A percentile compares a stretch with the other conserved stretches of the same genome.
These are phyloP conservation scores for Nissolia schottii DNA, from an alignment of 306 rosid genomes.

Conservation along the genomic window DNA sequence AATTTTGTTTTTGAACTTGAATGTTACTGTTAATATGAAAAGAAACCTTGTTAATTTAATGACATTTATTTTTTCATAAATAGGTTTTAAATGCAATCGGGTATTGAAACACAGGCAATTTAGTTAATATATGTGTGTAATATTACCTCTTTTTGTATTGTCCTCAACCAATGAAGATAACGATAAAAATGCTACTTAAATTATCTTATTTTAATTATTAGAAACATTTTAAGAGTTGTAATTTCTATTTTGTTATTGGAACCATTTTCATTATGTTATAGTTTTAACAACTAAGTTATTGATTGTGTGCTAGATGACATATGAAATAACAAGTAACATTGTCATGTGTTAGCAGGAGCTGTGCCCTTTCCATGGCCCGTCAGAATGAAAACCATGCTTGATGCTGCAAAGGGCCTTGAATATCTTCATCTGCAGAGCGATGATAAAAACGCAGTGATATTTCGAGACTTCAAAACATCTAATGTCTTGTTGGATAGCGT, in stretches of 20 bases:
- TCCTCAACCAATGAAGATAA: not conserved
- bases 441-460: conserved; percentile 38
- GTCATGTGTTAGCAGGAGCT: conserved; percentile 13
- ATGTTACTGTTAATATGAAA: no score
- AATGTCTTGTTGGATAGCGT: conserved; percentile 58
- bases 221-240: not conserved
- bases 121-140: not conserved
- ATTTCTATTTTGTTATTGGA: not conserved
- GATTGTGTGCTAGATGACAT: not conserved
- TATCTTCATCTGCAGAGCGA: conserved; percentile 60
- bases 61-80: no score
- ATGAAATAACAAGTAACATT: not conserved
- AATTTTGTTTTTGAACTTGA: no score
- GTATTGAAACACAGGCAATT: not conserved
- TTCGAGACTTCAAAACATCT: conserved; percentile 65
- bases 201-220: not conserved
- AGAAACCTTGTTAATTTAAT: no score
- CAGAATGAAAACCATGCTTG: conserved; percentile 54
- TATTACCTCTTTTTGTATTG: not conserved
- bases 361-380: conserved; percentile 49
- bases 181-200: not conserved
- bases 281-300: not conserved
- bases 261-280: not conserved
- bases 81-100: not conserved
- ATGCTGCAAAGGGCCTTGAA: conserved; percentile 70